Evolutionary conservation across 2,329 filamentous ascomycete genomes (phyloP), one percentile per base, ranked within the genome.

Genomic region (Epicoccum sorghinum): DNA sequence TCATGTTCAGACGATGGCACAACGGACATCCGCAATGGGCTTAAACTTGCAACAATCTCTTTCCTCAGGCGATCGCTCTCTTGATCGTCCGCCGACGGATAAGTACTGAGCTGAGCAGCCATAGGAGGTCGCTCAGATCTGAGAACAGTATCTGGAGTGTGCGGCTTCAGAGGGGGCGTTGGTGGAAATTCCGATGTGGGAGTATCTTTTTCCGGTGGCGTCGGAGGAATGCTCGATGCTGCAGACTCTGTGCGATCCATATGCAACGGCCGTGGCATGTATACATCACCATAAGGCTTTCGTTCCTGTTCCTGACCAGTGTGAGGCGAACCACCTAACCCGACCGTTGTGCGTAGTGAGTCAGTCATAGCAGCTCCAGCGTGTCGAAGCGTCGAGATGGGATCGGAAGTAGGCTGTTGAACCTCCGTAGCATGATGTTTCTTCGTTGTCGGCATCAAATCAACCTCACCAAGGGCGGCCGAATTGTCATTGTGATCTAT

Each of bases 31-130:
- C 59, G 60, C 10, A 77, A 69, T 0, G 86, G 71, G 35, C 54
- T 68, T 2, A 93, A 77, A 37, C 86, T 89, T 53, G 84, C 85
- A 47, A 91, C 85, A 49, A 93, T 93, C 64, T 93, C 90, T 55
- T 90, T 87, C 25, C 86, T 82, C 41, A 93, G 71, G 51, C 83
- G 80, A 60, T 93, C 89, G 64, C 84, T 91, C 65, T 91, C 89
- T 60, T 87, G 84, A 54, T 87, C 79, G 27, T 85, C 81, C 0
- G 82, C 81, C 7, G 76, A 77, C 7, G 80, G 79, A 8, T 80
- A 79, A 0, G 81, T 82, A 64, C 81, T 83, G 42, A 80, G 52
- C 40, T 75, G 67, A 14, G 68, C 60, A 23, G 70, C 43, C 35
- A 74, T 64, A 9, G 55, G 43, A 8, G 71, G 71, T 8, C 68